These are phyloP conservation scores for Chlorencoelia australis DNA, from an alignment of 2,329 filamentous ascomycete species.

Conservation along the genomic window DNA sequence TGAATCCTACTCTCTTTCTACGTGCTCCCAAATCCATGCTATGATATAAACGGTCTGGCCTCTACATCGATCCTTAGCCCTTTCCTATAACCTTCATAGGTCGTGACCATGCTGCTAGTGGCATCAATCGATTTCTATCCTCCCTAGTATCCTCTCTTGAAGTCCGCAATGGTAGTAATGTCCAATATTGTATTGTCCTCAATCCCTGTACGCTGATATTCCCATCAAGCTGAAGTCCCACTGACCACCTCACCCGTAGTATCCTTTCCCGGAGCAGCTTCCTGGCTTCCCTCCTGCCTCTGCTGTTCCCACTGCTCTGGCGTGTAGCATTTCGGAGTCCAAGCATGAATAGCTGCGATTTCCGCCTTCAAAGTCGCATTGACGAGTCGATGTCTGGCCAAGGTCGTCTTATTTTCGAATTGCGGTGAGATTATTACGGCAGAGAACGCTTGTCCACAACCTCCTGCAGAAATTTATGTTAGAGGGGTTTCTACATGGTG, in stretches of 20 bases:
- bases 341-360: slow-evolving; percentile 66
- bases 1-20: too few relatives aligned
- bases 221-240: slow-evolving; percentile 23
- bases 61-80: too few relatives aligned
- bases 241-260: slow-evolving; percentile 25
- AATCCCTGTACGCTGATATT: not conserved
- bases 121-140: too few relatives aligned
- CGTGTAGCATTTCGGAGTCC: slow-evolving; percentile 67
- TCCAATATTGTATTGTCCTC: too few relatives aligned
- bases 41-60: too few relatives aligned
- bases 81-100: too few relatives aligned
- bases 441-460: slow-evolving; percentile 62
- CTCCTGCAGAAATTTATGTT: slow-evolving; percentile 36
- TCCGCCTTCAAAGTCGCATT: slow-evolving; percentile 58
- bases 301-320: slow-evolving; percentile 64
- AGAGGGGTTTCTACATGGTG: slow-evolving; percentile 4
- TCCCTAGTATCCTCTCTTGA: too few relatives aligned
- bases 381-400: slow-evolving; percentile 59
- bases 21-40: too few relatives aligned
- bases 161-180: too few relatives aligned
- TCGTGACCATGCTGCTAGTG: too few relatives aligned
- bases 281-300: slow-evolving; percentile 29
- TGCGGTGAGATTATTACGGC: slow-evolving; percentile 55
- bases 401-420: slow-evolving; percentile 49
- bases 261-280: slow-evolving; percentile 23